Evolutionary conservation across 176 grass and related monocot genomes (phyloP).

Genomic region (Miscanthus lutarioriparius): DNA sequence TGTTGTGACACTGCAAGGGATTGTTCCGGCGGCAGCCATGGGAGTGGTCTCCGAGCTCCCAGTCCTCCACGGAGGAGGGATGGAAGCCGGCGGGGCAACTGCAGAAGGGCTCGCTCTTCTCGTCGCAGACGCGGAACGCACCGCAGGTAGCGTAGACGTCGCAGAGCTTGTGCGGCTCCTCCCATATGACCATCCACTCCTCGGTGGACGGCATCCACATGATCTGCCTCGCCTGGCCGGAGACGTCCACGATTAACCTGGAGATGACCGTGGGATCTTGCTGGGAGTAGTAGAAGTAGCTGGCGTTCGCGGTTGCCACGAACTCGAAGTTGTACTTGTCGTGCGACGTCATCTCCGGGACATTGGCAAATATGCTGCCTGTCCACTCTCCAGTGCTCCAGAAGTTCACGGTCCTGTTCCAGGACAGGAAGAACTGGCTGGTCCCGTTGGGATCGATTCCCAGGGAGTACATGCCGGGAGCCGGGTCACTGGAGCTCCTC

Average conservation of each 20-base stretch:
- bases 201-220: conserved; percentile 29
- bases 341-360: conserved; percentile 53
- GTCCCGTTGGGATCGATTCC: conserved; percentile 39
- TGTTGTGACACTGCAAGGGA: conserved; percentile 19
- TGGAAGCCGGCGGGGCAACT: conserved; percentile 45
- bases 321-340: conserved; percentile 47
- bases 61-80: background rate
- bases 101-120: conserved; percentile 27
- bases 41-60: conserved; percentile 29
- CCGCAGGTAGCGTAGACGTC: conserved; percentile 47
- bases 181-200: conserved; percentile 39
- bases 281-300: conserved; percentile 49
- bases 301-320: conserved; percentile 21
- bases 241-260: conserved; percentile 38
- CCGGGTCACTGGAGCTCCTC: conserved; percentile 47
- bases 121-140: conserved; percentile 44
- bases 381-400: conserved; percentile 57
- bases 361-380: background rate
- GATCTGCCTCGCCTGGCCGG: conserved; percentile 41
- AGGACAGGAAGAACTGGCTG: conserved; percentile 36
- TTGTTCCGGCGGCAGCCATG: conserved; percentile 37
- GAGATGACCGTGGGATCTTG: conserved; percentile 34
- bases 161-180: conserved; percentile 40
- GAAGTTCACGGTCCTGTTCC: conserved; percentile 34
- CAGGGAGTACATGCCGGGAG: conserved; percentile 39